Conservation (phyloP, 179 eudicot species). For the Carnegiea gigantea region DNA sequence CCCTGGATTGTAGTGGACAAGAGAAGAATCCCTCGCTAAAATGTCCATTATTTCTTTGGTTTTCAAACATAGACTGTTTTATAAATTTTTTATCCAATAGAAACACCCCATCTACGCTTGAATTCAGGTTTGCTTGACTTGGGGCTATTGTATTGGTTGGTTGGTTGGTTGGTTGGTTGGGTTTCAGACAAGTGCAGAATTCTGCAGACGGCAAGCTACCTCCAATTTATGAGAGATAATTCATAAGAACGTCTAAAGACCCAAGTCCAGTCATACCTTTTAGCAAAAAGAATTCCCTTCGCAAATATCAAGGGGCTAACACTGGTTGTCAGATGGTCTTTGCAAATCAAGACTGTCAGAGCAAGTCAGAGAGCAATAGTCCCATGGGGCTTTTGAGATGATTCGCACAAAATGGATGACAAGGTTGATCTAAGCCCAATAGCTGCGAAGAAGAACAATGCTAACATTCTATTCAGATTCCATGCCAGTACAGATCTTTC, state of each 20-base stretch:
- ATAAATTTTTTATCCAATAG: background rate
- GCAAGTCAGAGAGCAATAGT: background rate
- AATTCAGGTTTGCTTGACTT: too few species aligned
- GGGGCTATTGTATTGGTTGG: too few species aligned
- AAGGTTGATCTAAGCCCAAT: background rate
- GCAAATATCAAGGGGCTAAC: background rate
- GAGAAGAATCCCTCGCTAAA: background rate
- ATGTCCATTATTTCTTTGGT: background rate
- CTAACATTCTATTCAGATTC: background rate
- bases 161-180: too few species aligned
- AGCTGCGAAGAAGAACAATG: background rate
- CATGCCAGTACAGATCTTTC: background rate
- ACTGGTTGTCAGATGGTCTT: background rate
- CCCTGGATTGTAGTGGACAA: too few species aligned
- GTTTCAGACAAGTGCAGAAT: background rate
- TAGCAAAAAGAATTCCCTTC: background rate
- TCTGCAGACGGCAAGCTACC: background rate
- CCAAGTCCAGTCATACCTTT: background rate
- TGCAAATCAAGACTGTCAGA: background rate
- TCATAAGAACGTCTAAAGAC: background rate
- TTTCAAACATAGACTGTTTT: too few species aligned
- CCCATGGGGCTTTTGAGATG: background rate
- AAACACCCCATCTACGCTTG: background rate
- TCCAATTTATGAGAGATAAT: background rate
- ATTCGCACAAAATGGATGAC: background rate